A percentile compares a stretch with the other conserved stretches of the same genome.
Evolutionary conservation across 164 flowering plant genomes (phyloP).

Genomic region (Liquidambar formosana): DNA sequence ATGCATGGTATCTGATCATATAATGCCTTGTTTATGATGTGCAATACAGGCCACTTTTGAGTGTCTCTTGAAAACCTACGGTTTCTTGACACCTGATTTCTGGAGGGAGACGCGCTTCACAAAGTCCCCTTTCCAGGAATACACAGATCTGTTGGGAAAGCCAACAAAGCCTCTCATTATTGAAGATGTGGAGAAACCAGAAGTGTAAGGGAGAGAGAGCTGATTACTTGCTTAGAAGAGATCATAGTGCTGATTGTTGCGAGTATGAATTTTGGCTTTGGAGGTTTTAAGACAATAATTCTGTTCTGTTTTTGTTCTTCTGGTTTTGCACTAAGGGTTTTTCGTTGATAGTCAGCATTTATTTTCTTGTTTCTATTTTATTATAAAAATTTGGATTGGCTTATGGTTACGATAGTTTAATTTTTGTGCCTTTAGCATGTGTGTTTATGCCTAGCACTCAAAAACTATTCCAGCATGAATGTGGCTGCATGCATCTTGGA

Average conservation of each 20-base stretch:
- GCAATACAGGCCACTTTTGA: conserved; percentile 14
- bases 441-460: too few relatives aligned
- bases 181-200: conserved; percentile 25
- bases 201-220: conserved; percentile 9
- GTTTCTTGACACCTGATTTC: conserved; percentile 13
- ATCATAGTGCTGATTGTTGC: not conserved
- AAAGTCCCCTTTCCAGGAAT: conserved; percentile 25
- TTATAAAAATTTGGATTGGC: too few relatives aligned
- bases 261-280: not conserved
- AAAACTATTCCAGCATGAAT: too few relatives aligned
- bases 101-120: conserved; percentile 50
- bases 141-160: conserved; percentile 14
- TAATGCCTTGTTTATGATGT: not conserved
- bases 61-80: conserved; percentile 19
- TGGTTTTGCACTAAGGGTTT: not conserved
- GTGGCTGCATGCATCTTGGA: too few relatives aligned
- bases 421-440: too few relatives aligned
- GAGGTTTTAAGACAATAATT: not conserved
- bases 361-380: too few relatives aligned
- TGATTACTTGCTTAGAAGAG: too few relatives aligned
- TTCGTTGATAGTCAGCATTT: not conserved
- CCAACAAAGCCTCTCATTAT: conserved; percentile 5
- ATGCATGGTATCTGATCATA: not conserved
- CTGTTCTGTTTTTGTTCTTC: not conserved
- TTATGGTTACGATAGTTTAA: too few relatives aligned